Evolutionary conservation across 495 filamentous ascomycete species (phyloP).

Genomic region (Parathielavia appendiculata): DNA sequence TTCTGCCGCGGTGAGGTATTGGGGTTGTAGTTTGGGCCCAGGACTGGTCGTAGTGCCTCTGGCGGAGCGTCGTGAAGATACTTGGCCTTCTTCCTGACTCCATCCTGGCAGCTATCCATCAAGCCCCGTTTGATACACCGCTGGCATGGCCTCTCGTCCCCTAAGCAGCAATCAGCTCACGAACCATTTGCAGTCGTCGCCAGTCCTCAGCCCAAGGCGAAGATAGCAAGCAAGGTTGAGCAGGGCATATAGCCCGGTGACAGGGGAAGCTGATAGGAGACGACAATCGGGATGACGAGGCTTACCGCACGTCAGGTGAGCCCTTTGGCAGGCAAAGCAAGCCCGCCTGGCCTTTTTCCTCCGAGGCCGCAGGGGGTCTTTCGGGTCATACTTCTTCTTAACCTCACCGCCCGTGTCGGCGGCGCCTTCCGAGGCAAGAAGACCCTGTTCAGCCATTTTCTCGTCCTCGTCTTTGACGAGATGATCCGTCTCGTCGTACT

Average conservation of each 20-base stretch:
- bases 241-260: background rate
- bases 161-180: conserved; percentile 27
- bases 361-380: conserved; percentile 80
- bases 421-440: conserved; percentile 39
- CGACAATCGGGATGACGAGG: background rate
- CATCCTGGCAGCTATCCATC: conserved; percentile 86
- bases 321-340: conserved; percentile 94
- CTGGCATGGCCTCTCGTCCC: conserved; percentile 82
- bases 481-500: conserved; percentile 43
- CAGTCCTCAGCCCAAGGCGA: background rate
- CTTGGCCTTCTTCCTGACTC: conserved; percentile 97
- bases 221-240: background rate
- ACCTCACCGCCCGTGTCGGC: conserved; percentile 42
- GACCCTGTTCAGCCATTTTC: conserved; percentile 52
- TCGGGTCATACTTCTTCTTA: conserved; percentile 64
- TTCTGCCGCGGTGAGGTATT: conserved; percentile 34
- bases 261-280: background rate
- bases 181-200: background rate
- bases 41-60: conserved; percentile 55
- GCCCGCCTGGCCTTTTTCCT: conserved; percentile 95
- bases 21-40: conserved; percentile 52
- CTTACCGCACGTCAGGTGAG: conserved; percentile 97
- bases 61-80: conserved; percentile 94
- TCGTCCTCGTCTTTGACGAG: conserved; percentile 52
- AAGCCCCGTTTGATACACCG: conserved; percentile 91